These are phyloP conservation scores for Mycosphaerelloides madeirae DNA, from an alignment of 2,329 filamentous ascomycete genomes.

Conservation along the genomic window DNA sequence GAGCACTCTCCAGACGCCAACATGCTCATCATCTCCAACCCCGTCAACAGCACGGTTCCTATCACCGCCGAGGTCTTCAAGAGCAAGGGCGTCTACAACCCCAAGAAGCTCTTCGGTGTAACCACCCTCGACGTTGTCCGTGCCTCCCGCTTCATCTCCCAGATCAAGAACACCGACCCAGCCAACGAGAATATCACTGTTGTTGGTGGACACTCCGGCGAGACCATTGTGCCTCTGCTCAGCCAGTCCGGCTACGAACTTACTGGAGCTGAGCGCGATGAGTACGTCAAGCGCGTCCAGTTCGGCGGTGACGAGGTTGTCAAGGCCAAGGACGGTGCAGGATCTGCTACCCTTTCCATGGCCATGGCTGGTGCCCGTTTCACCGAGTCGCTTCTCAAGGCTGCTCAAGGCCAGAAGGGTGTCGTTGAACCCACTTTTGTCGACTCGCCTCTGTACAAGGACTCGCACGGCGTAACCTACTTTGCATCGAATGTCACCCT, in stretches of 20 bases:
- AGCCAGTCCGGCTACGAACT: constrained; percentile 90
- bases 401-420: constrained; percentile 87
- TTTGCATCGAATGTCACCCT: constrained; percentile 95
- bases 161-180: constrained; percentile 87
- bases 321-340: constrained; percentile 96
- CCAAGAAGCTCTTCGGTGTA: constrained; percentile 97
- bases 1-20: constrained; percentile 86
- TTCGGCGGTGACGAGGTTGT: constrained; percentile 99
- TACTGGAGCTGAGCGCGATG: constrained; percentile 65
- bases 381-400: constrained; percentile 90
- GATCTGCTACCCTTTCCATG: constrained; percentile 97
- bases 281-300: constrained; percentile 89
- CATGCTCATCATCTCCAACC: constrained; percentile 97
- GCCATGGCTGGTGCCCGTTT: constrained; percentile 84
- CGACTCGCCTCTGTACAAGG: constrained; percentile 96
- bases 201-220: constrained; percentile 93
- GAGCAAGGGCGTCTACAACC: constrained; percentile 92
- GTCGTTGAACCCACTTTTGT: constrained; percentile 95
- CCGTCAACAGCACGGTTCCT: constrained; percentile 98
- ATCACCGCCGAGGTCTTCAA: constrained; percentile 98
- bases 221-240: constrained; percentile 97
- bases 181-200: constrained; percentile 92
- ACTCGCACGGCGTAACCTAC: constrained; percentile 86
- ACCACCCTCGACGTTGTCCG: constrained; percentile 99
- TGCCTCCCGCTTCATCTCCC: constrained; percentile 93